Evolutionary conservation across 768 basidiomycete species (phyloP).

Genomic region (Boletus subparvulus): DNA sequence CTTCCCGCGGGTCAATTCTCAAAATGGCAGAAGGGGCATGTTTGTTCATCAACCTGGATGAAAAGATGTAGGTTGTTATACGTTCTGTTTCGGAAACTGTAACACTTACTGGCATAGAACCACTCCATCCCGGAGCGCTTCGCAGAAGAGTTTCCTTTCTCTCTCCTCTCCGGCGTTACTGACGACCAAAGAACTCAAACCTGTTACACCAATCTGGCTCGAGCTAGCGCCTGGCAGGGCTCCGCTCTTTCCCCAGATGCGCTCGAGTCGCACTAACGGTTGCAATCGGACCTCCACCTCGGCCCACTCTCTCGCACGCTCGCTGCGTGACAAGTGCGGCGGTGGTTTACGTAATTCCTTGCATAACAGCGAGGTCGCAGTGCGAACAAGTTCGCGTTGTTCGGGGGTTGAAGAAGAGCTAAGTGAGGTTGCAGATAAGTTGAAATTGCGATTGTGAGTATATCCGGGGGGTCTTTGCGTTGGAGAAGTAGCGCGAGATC

Average conservation of each 20-base stretch:
- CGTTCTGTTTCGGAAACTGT: slow-evolving; percentile 6
- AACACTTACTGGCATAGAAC: slow-evolving; percentile 84
- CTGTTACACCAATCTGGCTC: slow-evolving; percentile 37
- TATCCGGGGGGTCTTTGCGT: slow-evolving; percentile 42
- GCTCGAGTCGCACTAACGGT: slow-evolving; percentile 63
- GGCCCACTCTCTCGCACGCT: slow-evolving; percentile 62
- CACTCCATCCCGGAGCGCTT: slow-evolving; percentile 80
- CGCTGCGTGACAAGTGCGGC: slow-evolving; percentile 49
- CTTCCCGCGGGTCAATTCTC: slow-evolving; percentile 64
- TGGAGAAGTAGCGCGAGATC: slow-evolving; percentile 46
- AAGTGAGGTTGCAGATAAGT: slow-evolving; percentile 59
- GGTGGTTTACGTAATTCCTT: slow-evolving; percentile 66
- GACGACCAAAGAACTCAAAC: slow-evolving; percentile 35
- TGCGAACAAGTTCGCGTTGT: slow-evolving; percentile 66
- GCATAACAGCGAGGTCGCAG: slow-evolving; percentile 62
- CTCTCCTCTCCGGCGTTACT: slow-evolving; percentile 67
- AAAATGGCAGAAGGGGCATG: slow-evolving; percentile 60
- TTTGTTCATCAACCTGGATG: slow-evolving; percentile 72
- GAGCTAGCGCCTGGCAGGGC: slow-evolving; percentile 40
- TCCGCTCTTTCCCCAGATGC: slow-evolving; percentile 73
- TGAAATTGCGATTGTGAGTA: slow-evolving; percentile 55
- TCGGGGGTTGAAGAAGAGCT: slow-evolving; percentile 50
- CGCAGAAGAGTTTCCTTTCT: slow-evolving; percentile 69
- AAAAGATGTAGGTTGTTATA: slow-evolving; percentile 3
- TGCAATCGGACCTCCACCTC: slow-evolving; percentile 71